Conservation (phyloP, 2,329 filamentous ascomycete genomes). For the Fusarium mangiferae region DNA sequence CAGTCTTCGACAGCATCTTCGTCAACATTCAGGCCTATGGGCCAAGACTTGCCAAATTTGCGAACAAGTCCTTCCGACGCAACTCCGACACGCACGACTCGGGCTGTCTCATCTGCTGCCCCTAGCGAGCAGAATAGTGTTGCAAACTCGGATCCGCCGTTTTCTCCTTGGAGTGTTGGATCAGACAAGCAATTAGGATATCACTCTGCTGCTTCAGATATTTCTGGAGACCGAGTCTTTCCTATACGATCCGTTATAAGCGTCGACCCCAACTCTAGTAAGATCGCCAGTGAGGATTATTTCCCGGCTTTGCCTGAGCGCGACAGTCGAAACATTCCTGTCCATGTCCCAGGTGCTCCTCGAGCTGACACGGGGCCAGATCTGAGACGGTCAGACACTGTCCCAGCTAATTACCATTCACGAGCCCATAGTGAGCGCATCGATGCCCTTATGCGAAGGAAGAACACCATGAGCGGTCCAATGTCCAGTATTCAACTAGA, state of each 20-base stretch:
- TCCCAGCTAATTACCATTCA: conserved; percentile 37
- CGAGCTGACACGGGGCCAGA: conserved; percentile 46
- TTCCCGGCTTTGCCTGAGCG: conserved; percentile 49
- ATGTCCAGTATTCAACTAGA: conserved; percentile 59
- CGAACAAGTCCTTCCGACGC: conserved; percentile 5
- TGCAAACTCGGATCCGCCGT: conserved; percentile 36
- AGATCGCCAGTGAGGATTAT: conserved; percentile 55
- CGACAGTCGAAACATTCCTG: conserved; percentile 46
- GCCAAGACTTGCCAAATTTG: conserved; percentile 2
- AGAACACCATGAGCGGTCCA: conserved; percentile 51
- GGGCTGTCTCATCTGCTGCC: conserved; percentile 26
- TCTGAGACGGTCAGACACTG: conserved; percentile 41
- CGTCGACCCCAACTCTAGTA: conserved; percentile 65
- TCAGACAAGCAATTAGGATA: conserved; percentile 54
- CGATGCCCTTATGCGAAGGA: conserved; percentile 42
- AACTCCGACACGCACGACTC: conserved; percentile 17
- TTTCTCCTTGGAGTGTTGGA: conserved; percentile 55
- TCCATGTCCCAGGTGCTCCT: conserved; percentile 44
- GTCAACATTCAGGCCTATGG: conserved; percentile 13
- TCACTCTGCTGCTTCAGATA: conserved; percentile 49
- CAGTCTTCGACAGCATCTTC: conserved; percentile 26
- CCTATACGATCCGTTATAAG: conserved; percentile 85
- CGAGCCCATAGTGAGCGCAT: conserved; percentile 34
- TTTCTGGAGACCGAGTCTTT: conserved; percentile 72
- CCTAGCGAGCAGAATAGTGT: conserved; percentile 35